A percentile compares a stretch with the other conserved stretches of the same genome.
Conservation (phyloP, 176 grass and related monocot species). For the Rhynchospora breviuscula region DNA sequence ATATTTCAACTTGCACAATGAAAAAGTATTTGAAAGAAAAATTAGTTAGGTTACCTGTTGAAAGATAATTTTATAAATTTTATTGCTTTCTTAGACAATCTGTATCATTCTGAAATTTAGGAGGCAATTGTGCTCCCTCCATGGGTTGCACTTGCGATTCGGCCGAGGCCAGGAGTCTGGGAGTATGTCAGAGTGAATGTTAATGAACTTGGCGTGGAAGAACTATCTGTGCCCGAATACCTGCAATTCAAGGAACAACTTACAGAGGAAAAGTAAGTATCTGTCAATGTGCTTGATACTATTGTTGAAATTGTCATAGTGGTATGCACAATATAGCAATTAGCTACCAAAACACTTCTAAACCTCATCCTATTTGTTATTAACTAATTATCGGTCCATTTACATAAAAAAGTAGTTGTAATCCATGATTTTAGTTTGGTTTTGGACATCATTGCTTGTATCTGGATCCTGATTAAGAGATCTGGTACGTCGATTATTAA, state of each 20-base stretch:
- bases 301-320: background rate
- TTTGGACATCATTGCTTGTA: background rate
- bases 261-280: conserved; percentile 60
- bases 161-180: conserved; percentile 93
- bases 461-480: background rate
- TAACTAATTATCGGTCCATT: background rate
- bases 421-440: background rate
- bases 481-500: background rate
- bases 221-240: conserved; percentile 86
- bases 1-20: background rate
- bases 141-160: conserved; percentile 88
- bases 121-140: conserved; percentile 84
- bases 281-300: background rate
- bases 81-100: background rate
- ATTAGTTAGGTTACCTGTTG: background rate
- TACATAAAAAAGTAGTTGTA: background rate
- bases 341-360: background rate
- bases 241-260: conserved; percentile 98
- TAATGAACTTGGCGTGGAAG: conserved; percentile 79
- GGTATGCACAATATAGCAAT: background rate
- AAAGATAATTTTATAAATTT: background rate
- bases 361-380: background rate
- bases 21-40: background rate
- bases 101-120: conserved; percentile 23
- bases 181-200: conserved; percentile 80